Base-by-base conservation (phyloP, 768 basidiomycete genomes). In the Coprinopsis strossmayeri region DNA sequence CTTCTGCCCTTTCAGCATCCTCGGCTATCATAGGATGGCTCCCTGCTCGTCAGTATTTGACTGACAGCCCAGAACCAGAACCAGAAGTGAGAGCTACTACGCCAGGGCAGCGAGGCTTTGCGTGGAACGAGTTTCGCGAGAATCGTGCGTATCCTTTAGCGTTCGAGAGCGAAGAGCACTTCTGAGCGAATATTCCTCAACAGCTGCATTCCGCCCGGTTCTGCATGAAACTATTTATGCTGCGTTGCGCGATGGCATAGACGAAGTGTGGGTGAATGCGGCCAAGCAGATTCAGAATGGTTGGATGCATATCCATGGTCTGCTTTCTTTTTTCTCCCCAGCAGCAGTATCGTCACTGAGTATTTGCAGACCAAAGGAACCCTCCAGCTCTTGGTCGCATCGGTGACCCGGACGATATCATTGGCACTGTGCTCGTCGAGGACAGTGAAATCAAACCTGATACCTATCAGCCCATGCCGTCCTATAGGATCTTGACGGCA, bases 291-390 rank as follows among this genome's bases (percentile, higher is more conserved):
- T 81, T 2, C 77, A 76, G 51, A 64, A 78, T 17, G 89, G 89
- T n/a, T 91, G 89, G 89, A 85, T 91, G 84, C 89, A 91, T 59
- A 81, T 91, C 39, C 78, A 89, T 37, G 77, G 77, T 73, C 49
- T 26, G 67, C 37, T 18, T 26, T 2, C 23, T 10, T n/a, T 46
- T 23, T 21, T 3, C 7, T 38, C 25, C 1, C 11, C 37, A 27
- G 43, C 23, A 15, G 5, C 13, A 10, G n/a, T 34, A 15, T 7
- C 37, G 7, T 38, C 11, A 18, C 10, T 21, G 25, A 21, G 27
- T 41, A 25, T n/a, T 23, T n/a, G n/a, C n/a, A 90, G 89, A 91
- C 59, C 70, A 73, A 40, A 75, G 89, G 34, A 91, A 91, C 49
- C 57, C 87, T 4, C 90, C 89, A 1, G 75, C 86, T 11, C 61